Conservation (phyloP, 345 rosid species). For the Ailanthus altissimus region DNA sequence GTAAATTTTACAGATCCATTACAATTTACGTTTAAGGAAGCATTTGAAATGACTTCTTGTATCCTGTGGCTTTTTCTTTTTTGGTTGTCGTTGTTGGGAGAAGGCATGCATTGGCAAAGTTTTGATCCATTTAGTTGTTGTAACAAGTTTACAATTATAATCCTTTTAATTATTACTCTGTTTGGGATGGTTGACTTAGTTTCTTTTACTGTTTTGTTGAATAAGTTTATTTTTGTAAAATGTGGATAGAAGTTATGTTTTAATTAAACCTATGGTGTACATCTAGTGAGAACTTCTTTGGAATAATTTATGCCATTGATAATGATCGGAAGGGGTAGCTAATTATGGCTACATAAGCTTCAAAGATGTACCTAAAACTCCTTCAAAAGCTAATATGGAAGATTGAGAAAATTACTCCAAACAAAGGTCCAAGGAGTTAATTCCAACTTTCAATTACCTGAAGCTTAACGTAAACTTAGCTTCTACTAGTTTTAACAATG, state of each 20-base stretch:
- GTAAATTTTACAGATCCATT: neutral
- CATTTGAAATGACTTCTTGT: neutral
- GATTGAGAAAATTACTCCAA: neutral
- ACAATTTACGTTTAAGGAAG: neutral
- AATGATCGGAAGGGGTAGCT: too few species aligned
- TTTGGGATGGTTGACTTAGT: neutral
- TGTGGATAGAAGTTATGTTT: neutral
- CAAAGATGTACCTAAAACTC: too few species aligned
- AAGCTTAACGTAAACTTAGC: too few species aligned
- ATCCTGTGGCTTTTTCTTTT: neutral
- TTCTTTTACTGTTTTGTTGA: neutral
- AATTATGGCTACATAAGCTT: too few species aligned
- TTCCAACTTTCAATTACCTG: too few species aligned
- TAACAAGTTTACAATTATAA: neutral
- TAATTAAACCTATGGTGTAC: neutral
- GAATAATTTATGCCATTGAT: neutral
- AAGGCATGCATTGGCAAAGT: neutral
- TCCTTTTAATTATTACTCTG: neutral
- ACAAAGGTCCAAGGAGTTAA: neutral
- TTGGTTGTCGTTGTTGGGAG: neutral
- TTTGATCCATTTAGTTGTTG: neutral
- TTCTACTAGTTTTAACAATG: too few species aligned
- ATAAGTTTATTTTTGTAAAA: neutral
- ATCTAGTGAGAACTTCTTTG: neutral
- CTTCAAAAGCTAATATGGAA: neutral